Evolutionary conservation across 2,329 filamentous ascomycete genomes (phyloP), one percentile per base, ranked within the genome.

Genomic region (Arthrinium phaeospermum): DNA sequence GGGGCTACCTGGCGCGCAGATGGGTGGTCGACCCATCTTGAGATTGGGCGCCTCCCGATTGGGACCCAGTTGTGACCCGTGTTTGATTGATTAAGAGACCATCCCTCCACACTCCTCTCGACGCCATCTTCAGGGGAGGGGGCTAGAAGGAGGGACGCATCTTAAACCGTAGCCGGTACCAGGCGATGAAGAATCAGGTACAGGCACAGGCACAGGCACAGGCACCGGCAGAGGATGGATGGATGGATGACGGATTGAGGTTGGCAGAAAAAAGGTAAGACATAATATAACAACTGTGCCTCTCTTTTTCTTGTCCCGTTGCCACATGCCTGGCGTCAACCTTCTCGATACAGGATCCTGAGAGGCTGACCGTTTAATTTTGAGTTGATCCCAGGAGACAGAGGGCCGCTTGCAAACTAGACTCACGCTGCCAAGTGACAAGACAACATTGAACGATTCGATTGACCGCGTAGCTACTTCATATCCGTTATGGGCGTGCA

Each of bases 301-400:
- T 49, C 46, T n/a, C 22, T 49, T 49, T 49, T 22, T 46, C 5
- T 46, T 49, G 45, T 6, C 16, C 45, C 27, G 7, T 34, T 19
- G 53, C 53, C 30, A n/a, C 53, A 61, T 61, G 53, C 53, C 30
- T 37, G 24, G 51, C 16, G 53, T 22, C 53, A 61, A 61, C 53
- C 57, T 64, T 64, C 57, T 64, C 57, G 57, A 41, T 64, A n/a
- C 6, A 12, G 57, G n/a, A 64, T 41, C 34, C 57, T n/a, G 53
- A 61, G 57, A 64, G 57, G 57, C 57, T 41, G 57, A 64, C 57
- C 30, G 57, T 64, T 64, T 64, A 64, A 64, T 64, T 64, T 41
- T 64, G 57, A 64, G 19, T 64, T 41, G 57, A 64, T 64, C 57
- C 57, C 57, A 41, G 30, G 57, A 37, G 34, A 64, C 30, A 30